Evolutionary conservation across 768 basidiomycete genomes (phyloP), one percentile per base, ranked within the genome.

Genomic region (Trametes meyenii): DNA sequence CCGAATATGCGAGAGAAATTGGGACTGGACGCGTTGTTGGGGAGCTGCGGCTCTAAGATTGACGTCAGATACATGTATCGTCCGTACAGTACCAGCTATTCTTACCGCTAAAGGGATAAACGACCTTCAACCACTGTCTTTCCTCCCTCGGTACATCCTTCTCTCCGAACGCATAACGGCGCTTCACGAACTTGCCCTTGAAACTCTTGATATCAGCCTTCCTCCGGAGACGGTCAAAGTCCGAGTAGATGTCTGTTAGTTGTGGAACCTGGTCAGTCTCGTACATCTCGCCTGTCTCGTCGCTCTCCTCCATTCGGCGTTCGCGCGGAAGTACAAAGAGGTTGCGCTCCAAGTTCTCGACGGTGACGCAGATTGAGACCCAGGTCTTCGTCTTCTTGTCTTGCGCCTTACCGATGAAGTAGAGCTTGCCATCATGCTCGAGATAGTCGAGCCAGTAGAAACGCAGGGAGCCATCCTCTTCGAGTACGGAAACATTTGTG

Each of bases 371-470:
- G 64, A 91, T 93, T 7, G 93, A 96, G 3, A 92, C 76, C 85
- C 89, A 96, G 8, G 79, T 70, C 16, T 79, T 79, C 3, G 85
- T 82, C 5, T 78, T 75, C 74, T 88, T 89, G 75, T 96, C 94
- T 66, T 89, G 85, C 44, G 95, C 83, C 75, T 98, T 98, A 7
- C 97, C 97, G 45, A 92, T 84, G 65, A 99, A 89, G 71, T 93
- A 89, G 3, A 99, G 78, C 61, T 83, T 85, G 16, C 95, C 96
- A 16, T 90, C 84, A 50, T 85, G 82, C 71, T 98, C 94, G 36
- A 96, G 85, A 69, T 94, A 94, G 71, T 99, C 97, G 21, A 98
- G 79, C 97, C 97, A 99, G 79, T 89, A 99, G 79, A 99, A 95
- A 26, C 83, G 84, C 14, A 98, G 76, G 3, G 87, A 90, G 1